These are phyloP conservation scores for Anisodus acutangulus DNA, from an alignment of 257 asterid genomes.

Conservation along the genomic window DNA sequence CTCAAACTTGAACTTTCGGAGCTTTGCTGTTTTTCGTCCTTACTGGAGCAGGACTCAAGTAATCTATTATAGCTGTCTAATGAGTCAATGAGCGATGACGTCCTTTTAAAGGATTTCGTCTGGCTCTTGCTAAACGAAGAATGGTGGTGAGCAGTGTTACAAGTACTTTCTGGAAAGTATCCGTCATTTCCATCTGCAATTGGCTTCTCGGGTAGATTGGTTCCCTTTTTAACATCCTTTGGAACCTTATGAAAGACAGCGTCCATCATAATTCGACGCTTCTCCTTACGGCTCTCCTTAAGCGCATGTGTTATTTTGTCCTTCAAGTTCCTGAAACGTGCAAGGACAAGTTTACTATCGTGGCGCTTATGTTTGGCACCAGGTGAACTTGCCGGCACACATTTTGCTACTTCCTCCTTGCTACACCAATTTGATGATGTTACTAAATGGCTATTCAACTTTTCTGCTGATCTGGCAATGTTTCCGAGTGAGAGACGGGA, in stretches of 20 bases:
- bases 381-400: constrained; percentile 27
- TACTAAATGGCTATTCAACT: constrained; percentile 19
- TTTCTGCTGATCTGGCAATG: constrained; percentile 8
- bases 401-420: constrained; percentile 29
- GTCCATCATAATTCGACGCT: constrained; percentile 73
- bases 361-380: constrained; percentile 37
- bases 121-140: constrained; percentile 33
- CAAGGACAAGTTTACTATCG: constrained; percentile 49
- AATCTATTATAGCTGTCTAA: constrained; percentile 56
- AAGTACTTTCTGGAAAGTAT: constrained; percentile 23
- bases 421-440: constrained; percentile 12
- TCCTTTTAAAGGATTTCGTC: constrained; percentile 41
- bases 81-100: constrained; percentile 62
- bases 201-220: constrained; percentile 24
- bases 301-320: constrained; percentile 64
- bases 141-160: constrained; percentile 21
- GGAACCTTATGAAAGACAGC: constrained; percentile 73
- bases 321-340: constrained; percentile 65
- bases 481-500: constrained; percentile 34
- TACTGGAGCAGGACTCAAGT: constrained; percentile 42
- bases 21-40: constrained; percentile 45
- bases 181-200: constrained; percentile 28
- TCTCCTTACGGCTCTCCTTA: constrained; percentile 67
- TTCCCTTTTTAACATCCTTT: not conserved
- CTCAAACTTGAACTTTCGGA: constrained; percentile 41